Base-by-base conservation (phyloP, 805 yeast genomes). In the Teunomyces kruisii region DNA sequence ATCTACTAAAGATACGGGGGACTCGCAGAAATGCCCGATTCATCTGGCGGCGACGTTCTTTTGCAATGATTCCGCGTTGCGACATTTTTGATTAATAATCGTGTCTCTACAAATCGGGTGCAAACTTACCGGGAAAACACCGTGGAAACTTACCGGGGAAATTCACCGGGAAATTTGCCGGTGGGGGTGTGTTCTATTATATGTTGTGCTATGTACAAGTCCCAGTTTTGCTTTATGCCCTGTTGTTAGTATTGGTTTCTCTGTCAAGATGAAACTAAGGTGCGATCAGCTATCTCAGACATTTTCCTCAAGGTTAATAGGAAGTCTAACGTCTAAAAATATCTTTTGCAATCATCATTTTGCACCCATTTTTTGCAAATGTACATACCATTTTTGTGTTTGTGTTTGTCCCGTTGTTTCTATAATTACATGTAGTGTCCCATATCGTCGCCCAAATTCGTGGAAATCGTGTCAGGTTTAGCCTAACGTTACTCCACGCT, bases 251-350 rank as follows among this genome's bases (percentile, higher is more conserved):
- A 41, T 27, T 6, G 22, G 22, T 19, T 19, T 19, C 6, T 6
- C 22, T 19, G 22, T 19, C 22, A 19, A 4, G 22, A 19, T 6
- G 6, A 19, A 19, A 19, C 3, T 6, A 4, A 3, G 26, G 28
- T 30, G 26, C 32, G 33, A 39, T 61, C 66, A 61, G 67, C 49
- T 56, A 55, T 55, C 57, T 56, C 46, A 62, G 68, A 64, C 53
- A 26, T 50, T 59, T 46, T 66, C 72, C 65, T 61, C 71, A 67
- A 56, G 33, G 44, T 32, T 35, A 43, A 52, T 68, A 56, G 66
- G 74, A 61, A 68, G 73, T 68, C 74, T 67, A 68, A 68, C 72
- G 72, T 65, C 71, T 62, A 46, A 57, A 37, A 39, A 58, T 57
- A 57, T 59, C 64, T 61, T 55, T 55, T 61, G 51, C 32, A 44